These are phyloP conservation scores for Chrysoporthe deuterocubensis DNA, from an alignment of 2,329 filamentous ascomycete species.

Conservation along the genomic window DNA sequence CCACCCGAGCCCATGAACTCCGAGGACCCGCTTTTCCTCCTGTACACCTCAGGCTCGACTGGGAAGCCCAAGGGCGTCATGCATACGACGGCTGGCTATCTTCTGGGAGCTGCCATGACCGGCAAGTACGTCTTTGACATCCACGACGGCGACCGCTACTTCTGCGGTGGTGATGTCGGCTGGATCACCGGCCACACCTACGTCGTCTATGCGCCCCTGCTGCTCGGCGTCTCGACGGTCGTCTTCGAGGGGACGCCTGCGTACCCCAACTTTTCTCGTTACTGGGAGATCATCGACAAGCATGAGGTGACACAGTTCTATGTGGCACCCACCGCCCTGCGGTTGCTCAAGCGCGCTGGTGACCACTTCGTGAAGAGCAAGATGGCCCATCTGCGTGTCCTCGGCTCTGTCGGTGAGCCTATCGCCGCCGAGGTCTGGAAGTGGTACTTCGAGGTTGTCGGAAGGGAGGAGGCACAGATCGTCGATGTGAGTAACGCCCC, in stretches of 20 bases:
- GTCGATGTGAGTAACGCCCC: slow-evolving; percentile 74
- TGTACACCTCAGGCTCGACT: slow-evolving; percentile 97
- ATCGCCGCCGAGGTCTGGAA: slow-evolving; percentile 99
- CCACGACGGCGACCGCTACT: slow-evolving; percentile 90
- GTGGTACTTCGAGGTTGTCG: slow-evolving; percentile 97
- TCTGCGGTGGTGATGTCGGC: slow-evolving; percentile 97
- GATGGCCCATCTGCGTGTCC: slow-evolving; percentile 86
- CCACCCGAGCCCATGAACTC: slow-evolving; percentile 87
- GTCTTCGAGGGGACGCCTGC: slow-evolving; percentile 98
- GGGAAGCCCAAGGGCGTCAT: slow-evolving; percentile 99
- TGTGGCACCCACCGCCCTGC: slow-evolving; percentile 91
- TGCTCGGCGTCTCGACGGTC: slow-evolving; percentile 91
- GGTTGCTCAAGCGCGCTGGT: slow-evolving; percentile 92
- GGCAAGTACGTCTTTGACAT: slow-evolving; percentile 99
- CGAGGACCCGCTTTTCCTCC: slow-evolving; percentile 94
- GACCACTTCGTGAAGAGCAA: slow-evolving; percentile 88
- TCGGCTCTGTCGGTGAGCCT: slow-evolving; percentile 95
- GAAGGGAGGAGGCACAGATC: slow-evolving; percentile 90
- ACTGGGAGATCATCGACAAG: slow-evolving; percentile 98
- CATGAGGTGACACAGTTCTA: slow-evolving; percentile 98
- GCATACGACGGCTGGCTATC: slow-evolving; percentile 95
- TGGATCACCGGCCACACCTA: slow-evolving; percentile 99
- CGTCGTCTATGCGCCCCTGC: slow-evolving; percentile 92
- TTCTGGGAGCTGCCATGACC: slow-evolving; percentile 90
- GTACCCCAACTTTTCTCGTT: slow-evolving; percentile 96